Base-by-base conservation (phyloP, 805 yeast genomes). In the Dipodascus albidus region DNA sequence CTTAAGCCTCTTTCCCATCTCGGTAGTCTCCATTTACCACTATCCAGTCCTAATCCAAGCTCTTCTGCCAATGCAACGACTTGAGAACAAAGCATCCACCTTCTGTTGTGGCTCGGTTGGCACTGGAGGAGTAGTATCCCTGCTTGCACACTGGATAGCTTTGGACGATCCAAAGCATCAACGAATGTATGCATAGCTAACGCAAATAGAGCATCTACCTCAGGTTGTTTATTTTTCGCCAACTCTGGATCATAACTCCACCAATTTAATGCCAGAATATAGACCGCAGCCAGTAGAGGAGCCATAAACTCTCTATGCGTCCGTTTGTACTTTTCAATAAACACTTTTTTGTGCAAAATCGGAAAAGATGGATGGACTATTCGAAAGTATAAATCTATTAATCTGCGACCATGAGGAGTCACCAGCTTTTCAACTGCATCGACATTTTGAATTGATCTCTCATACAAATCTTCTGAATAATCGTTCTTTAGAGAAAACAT, bases 1-100 rank as follows among this genome's bases (percentile, higher is more conserved):
- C 99, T 75, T 50, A 91, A 70, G 3, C 95, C 95, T 51, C 95
- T 75, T 64, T 91, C 99, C 98, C 98, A 93, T 60, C 84, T 83
- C 0, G 98, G 98, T 35, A 91, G 70, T 62, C 85, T 82, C 99
- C 99, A 91, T 58, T 77, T 79, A 54, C 84, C 81, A 62, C 97
- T 90, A 63, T 90, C 91, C n/a, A 87, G 73, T 0, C 96, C 96
- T 9, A 91, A 71, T 0, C 98, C 97, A 17, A 91, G 71, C 60
- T 91, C 96, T 67, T 91, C 96, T 0, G 96, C 83, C 19, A 90
- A 68, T 0, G 95, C 85, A 3, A 87, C 90, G 21, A 91, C 87
- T 59, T 87, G 95, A 2, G 95, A 85, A 64, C 87, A 84, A 44
- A 90, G 68, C 2, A 85, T 81, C 95, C 96, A 88, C 62, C 84